Conservation (phyloP, 176 grass and related monocot genomes). For the Cymbopogon citratus region DNA sequence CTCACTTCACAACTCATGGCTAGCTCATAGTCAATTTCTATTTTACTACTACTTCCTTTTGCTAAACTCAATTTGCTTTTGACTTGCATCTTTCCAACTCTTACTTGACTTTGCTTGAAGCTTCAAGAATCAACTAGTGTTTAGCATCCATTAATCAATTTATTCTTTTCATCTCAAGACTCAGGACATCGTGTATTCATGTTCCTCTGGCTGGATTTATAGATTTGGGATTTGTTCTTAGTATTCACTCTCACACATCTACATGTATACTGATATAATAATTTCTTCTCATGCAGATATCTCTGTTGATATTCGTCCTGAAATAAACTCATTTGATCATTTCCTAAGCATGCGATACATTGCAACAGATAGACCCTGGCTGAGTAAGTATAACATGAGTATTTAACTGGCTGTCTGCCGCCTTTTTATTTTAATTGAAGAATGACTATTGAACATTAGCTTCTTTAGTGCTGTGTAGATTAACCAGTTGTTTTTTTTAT, state of each 20-base stretch:
- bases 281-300: constrained; percentile 49
- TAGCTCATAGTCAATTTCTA: too few species aligned
- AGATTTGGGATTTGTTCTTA: not conserved
- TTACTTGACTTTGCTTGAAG: too few species aligned
- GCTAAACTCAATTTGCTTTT: too few species aligned
- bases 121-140: too few species aligned
- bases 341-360: constrained; percentile 57
- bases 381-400: constrained; percentile 68
- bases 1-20: too few species aligned
- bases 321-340: constrained; percentile 52
- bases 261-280: not conserved
- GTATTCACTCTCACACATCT: not conserved
- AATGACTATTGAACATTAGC: constrained; percentile 4
- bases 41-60: too few species aligned
- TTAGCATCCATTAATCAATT: too few species aligned
- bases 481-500: not conserved
- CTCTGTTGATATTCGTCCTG: constrained; percentile 46
- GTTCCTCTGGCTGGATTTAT: not conserved
- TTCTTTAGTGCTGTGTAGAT: constrained; percentile 5
- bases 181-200: not conserved
- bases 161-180: too few species aligned
- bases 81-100: too few species aligned
- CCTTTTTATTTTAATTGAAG: constrained; percentile 1
- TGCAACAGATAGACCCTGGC: constrained; percentile 81
- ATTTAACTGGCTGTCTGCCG: too few species aligned